A percentile compares a stretch with the other conserved stretches of the same genome.
Evolutionary conservation across 805 yeast genomes (phyloP).

Genomic region (Aciculoconidium aculeatum): DNA sequence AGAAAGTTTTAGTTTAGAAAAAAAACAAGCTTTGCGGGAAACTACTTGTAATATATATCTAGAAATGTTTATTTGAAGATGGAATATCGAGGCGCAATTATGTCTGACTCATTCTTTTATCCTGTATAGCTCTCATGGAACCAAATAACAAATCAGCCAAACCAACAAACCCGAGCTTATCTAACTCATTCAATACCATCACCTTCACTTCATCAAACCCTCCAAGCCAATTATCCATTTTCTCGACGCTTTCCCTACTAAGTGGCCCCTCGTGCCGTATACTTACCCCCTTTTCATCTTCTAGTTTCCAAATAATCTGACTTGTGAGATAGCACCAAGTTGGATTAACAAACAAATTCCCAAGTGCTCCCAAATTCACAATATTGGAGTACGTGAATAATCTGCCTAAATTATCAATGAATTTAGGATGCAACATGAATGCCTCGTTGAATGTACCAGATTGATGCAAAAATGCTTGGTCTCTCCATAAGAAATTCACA

Average conservation of each 20-base stretch:
- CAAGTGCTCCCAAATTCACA: constrained; percentile 23
- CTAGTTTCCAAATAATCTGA: constrained; percentile 39
- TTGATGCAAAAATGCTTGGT: constrained; percentile 41
- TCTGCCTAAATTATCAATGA: constrained; percentile 23
- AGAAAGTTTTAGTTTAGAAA: too few relatives aligned
- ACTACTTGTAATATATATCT: too few relatives aligned
- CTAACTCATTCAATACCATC: constrained; percentile 38
- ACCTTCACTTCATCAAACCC: constrained; percentile 42
- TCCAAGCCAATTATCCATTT: constrained; percentile 35
- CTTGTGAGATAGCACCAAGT: constrained; percentile 43
- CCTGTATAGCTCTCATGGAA: constrained; percentile 46
- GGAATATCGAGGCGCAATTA: too few relatives aligned
- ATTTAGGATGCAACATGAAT: constrained; percentile 30
- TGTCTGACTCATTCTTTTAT: constrained; percentile 13
- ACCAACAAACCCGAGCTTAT: constrained; percentile 41
- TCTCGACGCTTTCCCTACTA: constrained; percentile 35
- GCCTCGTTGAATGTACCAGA: constrained; percentile 28
- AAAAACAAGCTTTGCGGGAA: too few relatives aligned
- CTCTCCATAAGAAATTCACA: constrained; percentile 53
- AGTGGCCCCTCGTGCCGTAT: constrained; percentile 49
- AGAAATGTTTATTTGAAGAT: too few relatives aligned
- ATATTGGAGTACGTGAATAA: constrained; percentile 28
- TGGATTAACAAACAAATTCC: constrained; percentile 47
- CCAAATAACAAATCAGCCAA: constrained; percentile 45
- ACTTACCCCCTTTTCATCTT: constrained; percentile 32